Base-by-base conservation (phyloP, 192 early-diverging fungal genomes). In the Rhizoclosmatium sp. region DNA sequence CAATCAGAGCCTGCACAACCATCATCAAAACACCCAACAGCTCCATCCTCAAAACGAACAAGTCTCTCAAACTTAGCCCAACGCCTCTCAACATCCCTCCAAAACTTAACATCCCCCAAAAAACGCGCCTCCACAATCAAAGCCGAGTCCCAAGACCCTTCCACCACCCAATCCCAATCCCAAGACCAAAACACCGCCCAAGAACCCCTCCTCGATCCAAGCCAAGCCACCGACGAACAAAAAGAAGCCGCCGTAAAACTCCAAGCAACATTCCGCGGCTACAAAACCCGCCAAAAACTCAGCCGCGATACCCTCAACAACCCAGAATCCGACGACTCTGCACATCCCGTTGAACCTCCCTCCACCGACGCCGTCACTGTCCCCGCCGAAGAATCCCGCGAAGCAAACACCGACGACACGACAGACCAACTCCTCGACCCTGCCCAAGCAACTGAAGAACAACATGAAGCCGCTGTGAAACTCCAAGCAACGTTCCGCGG, bases 401-500 rank as follows among this genome's bases (percentile, higher is more conserved):
- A 58, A 14, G 56, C 56, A 14, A 21, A 14, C 14, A 21, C 12
- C 56, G 56, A 14, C 56, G 12, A 14, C 21, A 21, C 56, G 1
- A 31, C 31, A 31, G 31, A 31, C 31, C 31, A 31, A 31, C 31
- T 31, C 31, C 31, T 54, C 9, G 51, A 54, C 1, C 51, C 51
- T 7, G 0, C 5, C 16, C 9, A 41, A 41, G 62, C 62, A 7
- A 65, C 62, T 42, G 62, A 65, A 21, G 62, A 65, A 41, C 23
- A 65, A 65, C 7, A 41, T 5, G 41, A 65, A 41, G 62, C 62
- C 7, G 62, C 62, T 10, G 21, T 65, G 10, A 65, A 23, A 10
- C 41, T 65, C 10, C 62, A 65, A 65, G 62, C 62, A 23, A 65
- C 62, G 23, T 65, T 65, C 62, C 62, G 62, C 21, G 62, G 62